These are phyloP conservation scores for Aspergillus calidoustus DNA, from an alignment of 2,329 filamentous ascomycete species.

Conservation along the genomic window DNA sequence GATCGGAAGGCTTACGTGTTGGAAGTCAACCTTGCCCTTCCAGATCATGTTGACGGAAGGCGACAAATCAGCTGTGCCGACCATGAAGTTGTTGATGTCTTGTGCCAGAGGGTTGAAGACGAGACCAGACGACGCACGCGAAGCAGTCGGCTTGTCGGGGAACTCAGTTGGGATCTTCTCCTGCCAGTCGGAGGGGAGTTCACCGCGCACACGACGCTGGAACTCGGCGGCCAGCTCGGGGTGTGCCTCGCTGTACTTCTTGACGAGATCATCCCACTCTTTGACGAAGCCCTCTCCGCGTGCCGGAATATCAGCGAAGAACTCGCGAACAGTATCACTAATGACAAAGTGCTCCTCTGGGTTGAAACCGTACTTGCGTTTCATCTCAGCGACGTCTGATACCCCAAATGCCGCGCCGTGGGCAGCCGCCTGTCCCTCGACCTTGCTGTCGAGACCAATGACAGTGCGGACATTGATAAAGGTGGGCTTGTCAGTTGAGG, in stretches of 20 bases:
- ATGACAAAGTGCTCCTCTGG: constrained; percentile 54
- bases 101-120: constrained; percentile 59
- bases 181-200: constrained; percentile 56
- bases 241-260: constrained; percentile 48
- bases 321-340: constrained; percentile 53
- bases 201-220: constrained; percentile 52
- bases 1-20: constrained; percentile 44
- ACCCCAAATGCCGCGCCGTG: constrained; percentile 63
- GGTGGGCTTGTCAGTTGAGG: constrained; percentile 54
- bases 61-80: constrained; percentile 59
- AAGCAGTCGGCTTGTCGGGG: constrained; percentile 55
- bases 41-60: constrained; percentile 62
- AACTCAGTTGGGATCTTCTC: constrained; percentile 55
- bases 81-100: constrained; percentile 55
- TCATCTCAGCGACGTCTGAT: constrained; percentile 60
- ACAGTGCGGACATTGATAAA: constrained; percentile 64
- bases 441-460: constrained; percentile 58
- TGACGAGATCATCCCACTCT: constrained; percentile 55
- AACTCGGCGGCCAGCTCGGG: constrained; percentile 58
- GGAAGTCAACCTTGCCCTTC: constrained; percentile 57
- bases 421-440: constrained; percentile 54
- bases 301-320: constrained; percentile 55
- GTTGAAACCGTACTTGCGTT: constrained; percentile 56
- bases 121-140: constrained; percentile 53
- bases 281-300: constrained; percentile 53